phyloP scores from a whole-genome alignment of 306 rosid species.

The Aeschynomene evenia region DNA sequence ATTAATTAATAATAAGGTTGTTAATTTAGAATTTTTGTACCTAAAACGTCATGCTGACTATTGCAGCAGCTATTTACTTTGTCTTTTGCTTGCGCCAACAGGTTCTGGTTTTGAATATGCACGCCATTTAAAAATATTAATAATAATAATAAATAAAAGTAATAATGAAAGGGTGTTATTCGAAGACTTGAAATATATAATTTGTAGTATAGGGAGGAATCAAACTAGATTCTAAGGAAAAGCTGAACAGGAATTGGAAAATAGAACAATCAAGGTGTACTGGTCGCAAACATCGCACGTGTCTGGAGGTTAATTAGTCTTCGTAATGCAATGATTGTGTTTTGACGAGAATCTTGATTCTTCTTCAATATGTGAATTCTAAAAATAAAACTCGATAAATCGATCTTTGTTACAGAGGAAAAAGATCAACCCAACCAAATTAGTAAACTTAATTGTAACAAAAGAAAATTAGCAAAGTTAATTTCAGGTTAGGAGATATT shows the following conservation, averaged over 20 bases:
- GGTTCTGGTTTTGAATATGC: background rate
- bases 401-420: too few species aligned
- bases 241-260: background rate
- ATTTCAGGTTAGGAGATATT: background rate
- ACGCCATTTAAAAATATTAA: background rate
- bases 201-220: background rate
- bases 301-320: background rate
- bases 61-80: background rate
- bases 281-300: constrained; percentile 16
- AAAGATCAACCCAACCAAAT: background rate
- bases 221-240: background rate
- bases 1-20: background rate
- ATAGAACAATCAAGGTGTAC: background rate
- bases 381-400: too few species aligned
- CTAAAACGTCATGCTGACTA: background rate
- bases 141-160: too few species aligned
- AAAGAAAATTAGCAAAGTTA: background rate
- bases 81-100: background rate
- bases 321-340: constrained; percentile 2
- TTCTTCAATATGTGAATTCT: background rate
- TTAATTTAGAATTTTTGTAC: background rate
- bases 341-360: background rate
- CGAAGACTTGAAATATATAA: background rate
- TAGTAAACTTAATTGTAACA: too few species aligned
- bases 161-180: background rate